Conservation (phyloP, 768 basidiomycete species). For the Russula sp. region DNA sequence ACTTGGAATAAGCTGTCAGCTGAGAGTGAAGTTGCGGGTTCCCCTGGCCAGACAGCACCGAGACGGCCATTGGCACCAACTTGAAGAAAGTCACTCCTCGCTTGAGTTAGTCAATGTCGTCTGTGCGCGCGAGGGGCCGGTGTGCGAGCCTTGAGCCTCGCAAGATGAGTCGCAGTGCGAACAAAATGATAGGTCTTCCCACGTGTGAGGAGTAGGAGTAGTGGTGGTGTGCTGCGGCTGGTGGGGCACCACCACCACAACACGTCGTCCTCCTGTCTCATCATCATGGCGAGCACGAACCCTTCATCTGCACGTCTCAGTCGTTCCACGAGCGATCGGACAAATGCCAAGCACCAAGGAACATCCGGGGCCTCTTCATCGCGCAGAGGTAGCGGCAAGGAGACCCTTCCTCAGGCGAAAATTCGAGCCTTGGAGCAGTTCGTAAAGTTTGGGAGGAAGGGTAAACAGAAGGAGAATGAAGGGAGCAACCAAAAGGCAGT, state of each 20-base stretch:
- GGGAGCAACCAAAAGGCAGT: neutral
- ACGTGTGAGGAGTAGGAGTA: neutral
- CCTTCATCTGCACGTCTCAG: slow-evolving; percentile 3
- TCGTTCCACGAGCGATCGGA: slow-evolving; percentile 7
- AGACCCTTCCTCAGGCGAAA: slow-evolving; percentile 12
- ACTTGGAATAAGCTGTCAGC: neutral
- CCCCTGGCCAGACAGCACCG: too few species aligned
- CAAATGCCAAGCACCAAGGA: neutral
- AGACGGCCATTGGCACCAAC: too few species aligned
- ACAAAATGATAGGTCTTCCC: too few species aligned
- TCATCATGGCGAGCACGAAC: slow-evolving; percentile 1
- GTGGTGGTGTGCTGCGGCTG: neutral
- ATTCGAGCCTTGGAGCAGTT: slow-evolving; percentile 18
- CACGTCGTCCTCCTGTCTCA: neutral
- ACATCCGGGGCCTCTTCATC: neutral
- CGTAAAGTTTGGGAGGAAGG: slow-evolving; percentile 20
- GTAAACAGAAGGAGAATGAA: slow-evolving; percentile 8
- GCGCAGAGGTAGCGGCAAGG: neutral
- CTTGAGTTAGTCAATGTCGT: too few species aligned
- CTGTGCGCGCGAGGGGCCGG: too few species aligned
- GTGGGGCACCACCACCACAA: neutral
- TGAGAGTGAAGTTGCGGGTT: neutral
- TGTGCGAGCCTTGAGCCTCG: too few species aligned
- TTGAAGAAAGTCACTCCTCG: too few species aligned
- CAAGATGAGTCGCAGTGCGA: too few species aligned